phyloP scores from a whole-genome alignment of 176 grass and related monocot genomes.

The Tillandsia leiboldiana region DNA sequence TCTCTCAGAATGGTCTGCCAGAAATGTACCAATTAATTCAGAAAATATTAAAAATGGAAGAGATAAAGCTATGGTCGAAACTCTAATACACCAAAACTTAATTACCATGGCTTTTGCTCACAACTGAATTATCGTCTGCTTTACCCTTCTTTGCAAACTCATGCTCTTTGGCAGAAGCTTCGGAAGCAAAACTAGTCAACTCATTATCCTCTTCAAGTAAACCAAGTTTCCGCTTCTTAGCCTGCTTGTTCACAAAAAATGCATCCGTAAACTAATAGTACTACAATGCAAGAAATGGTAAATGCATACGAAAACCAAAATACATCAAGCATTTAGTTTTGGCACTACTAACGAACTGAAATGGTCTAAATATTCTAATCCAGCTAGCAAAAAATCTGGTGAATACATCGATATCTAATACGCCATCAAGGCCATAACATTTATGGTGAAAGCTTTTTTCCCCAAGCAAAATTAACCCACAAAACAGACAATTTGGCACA shows the following conservation, averaged over 20 bases:
- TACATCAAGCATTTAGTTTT: too few species aligned
- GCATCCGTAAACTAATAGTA: not conserved
- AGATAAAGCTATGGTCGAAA: not conserved
- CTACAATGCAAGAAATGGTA: not conserved
- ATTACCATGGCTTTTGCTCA: slow-evolving; percentile 60
- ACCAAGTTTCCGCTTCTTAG: slow-evolving; percentile 76
- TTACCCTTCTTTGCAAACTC: slow-evolving; percentile 33
- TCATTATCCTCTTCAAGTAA: slow-evolving; percentile 44
- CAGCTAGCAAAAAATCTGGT: too few species aligned
- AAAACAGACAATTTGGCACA: too few species aligned
- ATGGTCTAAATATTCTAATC: too few species aligned
- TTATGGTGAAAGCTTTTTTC: too few species aligned
- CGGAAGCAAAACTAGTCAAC: slow-evolving; percentile 37
- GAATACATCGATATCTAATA: too few species aligned
- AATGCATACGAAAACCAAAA: not conserved
- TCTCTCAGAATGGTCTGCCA: slow-evolving; percentile 73
- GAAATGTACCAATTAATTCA: slow-evolving; percentile 14
- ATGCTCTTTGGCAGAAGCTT: slow-evolving; percentile 32
- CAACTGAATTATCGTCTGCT: slow-evolving; percentile 24
- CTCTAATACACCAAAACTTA: not conserved
- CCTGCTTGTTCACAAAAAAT: slow-evolving; percentile 24
- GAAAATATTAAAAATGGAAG: not conserved
- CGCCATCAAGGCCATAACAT: too few species aligned
- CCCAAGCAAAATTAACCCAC: too few species aligned
- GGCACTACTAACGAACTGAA: too few species aligned